Evolutionary conservation across 2,329 filamentous ascomycete genomes (phyloP).

Genomic region (Arthrobotrys iridis): DNA sequence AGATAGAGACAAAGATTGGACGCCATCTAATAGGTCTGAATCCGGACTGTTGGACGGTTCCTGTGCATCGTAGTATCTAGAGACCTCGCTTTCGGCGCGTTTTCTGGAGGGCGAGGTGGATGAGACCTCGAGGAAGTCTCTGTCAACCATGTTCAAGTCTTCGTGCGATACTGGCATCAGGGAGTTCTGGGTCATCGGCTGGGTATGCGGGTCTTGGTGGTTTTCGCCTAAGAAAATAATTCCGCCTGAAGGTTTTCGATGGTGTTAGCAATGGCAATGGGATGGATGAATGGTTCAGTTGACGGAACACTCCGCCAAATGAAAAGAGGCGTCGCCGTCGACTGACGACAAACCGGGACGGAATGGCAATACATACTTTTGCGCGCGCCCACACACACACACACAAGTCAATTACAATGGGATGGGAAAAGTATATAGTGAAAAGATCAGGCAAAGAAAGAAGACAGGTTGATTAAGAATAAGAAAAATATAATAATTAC

Average conservation of each 20-base stretch:
- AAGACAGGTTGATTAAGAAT: not conserved
- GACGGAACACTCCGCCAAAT: too few relatives aligned
- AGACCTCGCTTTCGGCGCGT: constrained; percentile 52
- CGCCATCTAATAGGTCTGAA: constrained; percentile 35
- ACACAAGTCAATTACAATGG: constrained; percentile 1
- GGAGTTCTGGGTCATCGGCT: constrained; percentile 23
- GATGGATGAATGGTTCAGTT: too few relatives aligned
- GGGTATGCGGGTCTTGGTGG: not conserved
- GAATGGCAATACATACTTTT: too few relatives aligned
- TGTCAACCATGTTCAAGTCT: constrained; percentile 24
- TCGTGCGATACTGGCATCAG: constrained; percentile 27
- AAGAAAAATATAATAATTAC: constrained; percentile 2
- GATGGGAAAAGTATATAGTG: too few relatives aligned
- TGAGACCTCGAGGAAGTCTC: constrained; percentile 40
- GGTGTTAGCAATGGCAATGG: too few relatives aligned
- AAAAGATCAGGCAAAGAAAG: not conserved
- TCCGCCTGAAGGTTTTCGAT: too few relatives aligned
- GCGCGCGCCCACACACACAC: too few relatives aligned
- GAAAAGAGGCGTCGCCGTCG: not conserved
- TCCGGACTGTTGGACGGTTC: constrained; percentile 15
- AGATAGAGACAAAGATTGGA: constrained; percentile 16
- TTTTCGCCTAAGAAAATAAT: too few relatives aligned
- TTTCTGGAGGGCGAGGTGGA: constrained; percentile 43
- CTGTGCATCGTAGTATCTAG: constrained; percentile 52
- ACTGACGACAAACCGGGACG: too few relatives aligned